Conservation (phyloP, 2,329 filamentous ascomycete species). For the Pseudocercospora macadamiae region DNA sequence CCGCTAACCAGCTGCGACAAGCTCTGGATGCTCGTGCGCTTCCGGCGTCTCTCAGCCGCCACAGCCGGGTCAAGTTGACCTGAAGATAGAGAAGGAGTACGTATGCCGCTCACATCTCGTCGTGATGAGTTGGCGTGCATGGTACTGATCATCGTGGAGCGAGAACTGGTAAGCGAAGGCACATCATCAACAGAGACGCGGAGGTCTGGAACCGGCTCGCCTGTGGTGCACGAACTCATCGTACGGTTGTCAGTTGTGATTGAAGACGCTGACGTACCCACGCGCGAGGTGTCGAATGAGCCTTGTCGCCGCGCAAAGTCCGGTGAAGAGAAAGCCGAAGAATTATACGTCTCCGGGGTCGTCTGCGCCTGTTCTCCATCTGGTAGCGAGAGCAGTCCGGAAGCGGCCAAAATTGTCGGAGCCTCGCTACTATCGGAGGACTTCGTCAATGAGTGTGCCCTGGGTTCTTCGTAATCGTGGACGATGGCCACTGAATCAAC, state of each 20-base stretch:
- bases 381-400: conserved; percentile 41
- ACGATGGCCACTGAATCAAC: conserved; percentile 48
- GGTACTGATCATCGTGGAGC: conserved; percentile 72
- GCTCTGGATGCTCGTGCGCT: conserved; percentile 76
- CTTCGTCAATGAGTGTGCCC: conserved; percentile 52
- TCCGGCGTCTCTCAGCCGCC: conserved; percentile 60
- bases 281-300: conserved; percentile 68
- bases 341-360: conserved; percentile 66
- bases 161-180: conserved; percentile 74
- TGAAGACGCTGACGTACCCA: conserved; percentile 76
- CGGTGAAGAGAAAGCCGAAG: conserved; percentile 65
- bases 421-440: conserved; percentile 54
- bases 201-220: conserved; percentile 72
- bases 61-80: conserved; percentile 39
- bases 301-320: conserved; percentile 64
- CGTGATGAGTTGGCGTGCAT: conserved; percentile 55
- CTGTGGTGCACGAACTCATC: conserved; percentile 71
- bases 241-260: conserved; percentile 66
- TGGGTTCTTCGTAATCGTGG: conserved; percentile 52
- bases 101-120: conserved; percentile 41
- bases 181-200: conserved; percentile 74
- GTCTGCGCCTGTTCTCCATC: conserved; percentile 55
- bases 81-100: conserved; percentile 46
- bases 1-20: conserved; percentile 76
- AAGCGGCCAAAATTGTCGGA: conserved; percentile 39